Conservation (phyloP, 2,329 filamentous ascomycete genomes). For the Blumeriella jaapii region DNA sequence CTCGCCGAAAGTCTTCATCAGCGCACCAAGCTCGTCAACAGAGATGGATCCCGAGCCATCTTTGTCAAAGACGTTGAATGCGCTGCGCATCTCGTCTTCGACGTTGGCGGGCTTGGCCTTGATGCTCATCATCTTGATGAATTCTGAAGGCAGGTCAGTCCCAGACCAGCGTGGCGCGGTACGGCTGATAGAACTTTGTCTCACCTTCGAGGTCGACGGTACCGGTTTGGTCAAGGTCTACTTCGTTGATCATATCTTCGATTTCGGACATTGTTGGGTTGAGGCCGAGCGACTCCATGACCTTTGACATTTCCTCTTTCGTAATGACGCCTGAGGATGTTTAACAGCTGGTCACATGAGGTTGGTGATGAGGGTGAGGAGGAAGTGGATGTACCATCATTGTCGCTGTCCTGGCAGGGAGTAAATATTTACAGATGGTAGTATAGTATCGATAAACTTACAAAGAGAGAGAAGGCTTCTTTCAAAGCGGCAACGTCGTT, state of each 20-base stretch:
- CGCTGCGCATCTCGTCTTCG: slow-evolving; percentile 52
- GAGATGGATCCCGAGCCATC: slow-evolving; percentile 56
- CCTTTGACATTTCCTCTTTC: slow-evolving; percentile 49
- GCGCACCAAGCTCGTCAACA: slow-evolving; percentile 47
- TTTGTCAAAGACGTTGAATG: slow-evolving; percentile 55
- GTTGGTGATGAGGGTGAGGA: neutral
- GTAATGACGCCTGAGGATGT: slow-evolving; percentile 45
- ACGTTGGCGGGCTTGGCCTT: slow-evolving; percentile 50
- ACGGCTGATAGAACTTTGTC: slow-evolving; percentile 7
- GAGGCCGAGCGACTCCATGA: slow-evolving; percentile 52
- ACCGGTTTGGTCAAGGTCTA: slow-evolving; percentile 52
- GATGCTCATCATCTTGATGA: slow-evolving; percentile 54
- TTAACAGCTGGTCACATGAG: neutral
- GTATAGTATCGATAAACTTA: slow-evolving; percentile 2
- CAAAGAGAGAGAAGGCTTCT: slow-evolving; percentile 14
- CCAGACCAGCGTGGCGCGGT: too few species aligned
- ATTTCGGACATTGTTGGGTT: slow-evolving; percentile 51
- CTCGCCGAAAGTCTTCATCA: slow-evolving; percentile 55
- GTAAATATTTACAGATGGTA: neutral
- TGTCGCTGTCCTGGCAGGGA: slow-evolving; percentile 4
- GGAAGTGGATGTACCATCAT: slow-evolving; percentile 4
- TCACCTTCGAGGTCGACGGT: slow-evolving; percentile 52
- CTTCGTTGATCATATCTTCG: slow-evolving; percentile 56
- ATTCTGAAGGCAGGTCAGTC: slow-evolving; percentile 34
- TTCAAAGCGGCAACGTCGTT: slow-evolving; percentile 10